Base-by-base conservation (phyloP, 805 yeast genomes). In the Clavispora santaluciae region DNA sequence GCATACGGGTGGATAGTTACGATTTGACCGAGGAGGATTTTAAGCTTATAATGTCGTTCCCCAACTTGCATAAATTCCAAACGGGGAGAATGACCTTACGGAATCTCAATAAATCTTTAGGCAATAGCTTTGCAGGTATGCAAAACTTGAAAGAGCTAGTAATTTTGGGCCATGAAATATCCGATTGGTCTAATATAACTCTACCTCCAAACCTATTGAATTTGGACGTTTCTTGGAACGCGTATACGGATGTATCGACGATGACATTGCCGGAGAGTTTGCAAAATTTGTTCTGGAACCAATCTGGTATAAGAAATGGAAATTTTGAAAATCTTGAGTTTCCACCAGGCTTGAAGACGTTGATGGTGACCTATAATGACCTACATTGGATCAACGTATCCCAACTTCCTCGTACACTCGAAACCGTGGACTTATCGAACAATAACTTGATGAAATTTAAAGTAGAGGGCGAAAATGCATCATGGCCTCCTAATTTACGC, bases 221-320 rank as follows among this genome's bases (percentile, higher is more conserved):
- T 34, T 43, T 67, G 26, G 72, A 66, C 41, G 36, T 59, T n/a
- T 66, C 72, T 9, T 67, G 73, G 73, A 53, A 53, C 22, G 46
- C 53, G 2, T 41, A 33, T 7, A 50, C 58, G 3, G 53, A 60
- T 33, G 46, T 61, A n/a, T 33, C 43, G 12, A 54, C 63, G 1
- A 43, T 67, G 13, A 22, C 36, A 0, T 38, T 60, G 1, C 67
- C 66, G 1, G 43, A 41, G 5, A 36, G 48, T 2, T 40, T 64
- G 8, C 39, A 41, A 4, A 59, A 65, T 13, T 39, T 66, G 9
- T 66, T 55, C 45, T 59, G 66, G 55, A 67, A 66, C 39, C 50
- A 49, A 41, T 54, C 61, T 5, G 60, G 59, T 2, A 41, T 64
- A 10, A 38, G 43, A 10, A 43, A 51, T 36, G 17, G 21, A 3